These are phyloP conservation scores for Boletellus sp. DNA, from an alignment of 1,284 basidiomycete genomes.

Conservation along the genomic window DNA sequence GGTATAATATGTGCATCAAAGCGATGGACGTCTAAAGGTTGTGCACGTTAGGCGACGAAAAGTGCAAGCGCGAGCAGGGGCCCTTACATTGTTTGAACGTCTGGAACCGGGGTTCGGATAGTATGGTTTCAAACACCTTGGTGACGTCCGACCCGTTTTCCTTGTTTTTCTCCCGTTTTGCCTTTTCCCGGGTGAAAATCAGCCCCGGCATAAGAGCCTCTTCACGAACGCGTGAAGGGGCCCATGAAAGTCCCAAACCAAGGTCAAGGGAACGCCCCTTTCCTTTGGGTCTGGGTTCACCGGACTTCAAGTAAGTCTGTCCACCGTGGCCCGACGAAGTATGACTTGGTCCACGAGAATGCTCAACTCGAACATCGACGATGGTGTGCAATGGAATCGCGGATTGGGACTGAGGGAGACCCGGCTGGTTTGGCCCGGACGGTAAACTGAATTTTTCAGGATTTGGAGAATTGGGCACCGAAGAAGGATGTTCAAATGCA, in stretches of 20 bases:
- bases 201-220: constrained; percentile 52
- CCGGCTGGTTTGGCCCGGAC: constrained; percentile 6
- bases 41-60: constrained; percentile 3
- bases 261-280: constrained; percentile 69
- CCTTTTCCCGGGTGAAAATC: constrained; percentile 35
- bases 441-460: constrained; percentile 22
- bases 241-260: constrained; percentile 60
- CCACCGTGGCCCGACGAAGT: constrained; percentile 12
- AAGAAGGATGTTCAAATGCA: constrained; percentile 42
- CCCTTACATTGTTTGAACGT: constrained; percentile 66
- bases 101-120: constrained; percentile 59
- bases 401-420: constrained; percentile 7
- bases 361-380: constrained; percentile 18
- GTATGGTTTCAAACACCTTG: constrained; percentile 54
- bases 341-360: constrained; percentile 22
- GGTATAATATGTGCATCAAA: constrained; percentile 73
- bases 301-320: constrained; percentile 2
- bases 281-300: constrained; percentile 31
- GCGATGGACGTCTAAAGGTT: constrained; percentile 51
- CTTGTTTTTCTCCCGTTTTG: constrained; percentile 29
- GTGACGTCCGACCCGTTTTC: constrained; percentile 55
- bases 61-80: constrained; percentile 6
- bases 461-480: constrained; percentile 37
- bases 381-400: constrained; percentile 7
- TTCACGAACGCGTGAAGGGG: constrained; percentile 59